Percentiles rank a stretch among this genome's conserved stretches.
phyloP scores from a whole-genome alignment of 352 stramenopile genomes.

The Achlya hypogyna region DNA sequence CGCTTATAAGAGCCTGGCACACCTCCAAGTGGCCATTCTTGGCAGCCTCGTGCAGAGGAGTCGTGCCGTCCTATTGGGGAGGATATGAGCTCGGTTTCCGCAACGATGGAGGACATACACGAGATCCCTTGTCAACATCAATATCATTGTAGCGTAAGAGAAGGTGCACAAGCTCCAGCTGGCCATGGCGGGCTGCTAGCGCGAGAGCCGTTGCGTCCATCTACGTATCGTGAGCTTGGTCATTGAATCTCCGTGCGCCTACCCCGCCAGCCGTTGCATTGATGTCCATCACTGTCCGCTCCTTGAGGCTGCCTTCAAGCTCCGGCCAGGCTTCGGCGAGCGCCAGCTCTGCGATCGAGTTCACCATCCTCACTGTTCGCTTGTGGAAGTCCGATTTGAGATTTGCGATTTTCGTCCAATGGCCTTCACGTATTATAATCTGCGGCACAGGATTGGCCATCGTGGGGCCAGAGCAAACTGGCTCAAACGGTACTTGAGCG shows the following conservation, averaged over 20 bases:
- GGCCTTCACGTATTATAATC: not conserved
- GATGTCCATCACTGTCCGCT: not conserved
- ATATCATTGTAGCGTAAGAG: not conserved
- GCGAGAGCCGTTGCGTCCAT: slow-evolving; percentile 1
- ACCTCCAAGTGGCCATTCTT: slow-evolving; percentile 12
- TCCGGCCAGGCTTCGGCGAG: slow-evolving; percentile 1
- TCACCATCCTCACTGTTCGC: not conserved
- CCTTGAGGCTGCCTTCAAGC: not conserved
- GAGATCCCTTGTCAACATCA: slow-evolving; percentile 3
- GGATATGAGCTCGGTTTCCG: not conserved
- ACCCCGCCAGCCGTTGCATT: slow-evolving; percentile 6
- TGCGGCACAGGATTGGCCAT: not conserved
- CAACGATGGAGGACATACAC: not conserved
- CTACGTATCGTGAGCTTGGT: not conserved
- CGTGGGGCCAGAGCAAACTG: not conserved
- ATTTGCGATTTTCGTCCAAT: not conserved
- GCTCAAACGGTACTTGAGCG: not conserved
- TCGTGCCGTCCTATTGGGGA: not conserved
- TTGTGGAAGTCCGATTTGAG: not conserved
- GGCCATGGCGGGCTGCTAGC: not conserved
- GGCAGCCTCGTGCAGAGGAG: slow-evolving; percentile 9
- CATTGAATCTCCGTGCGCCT: not conserved
- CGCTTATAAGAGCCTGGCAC: not conserved
- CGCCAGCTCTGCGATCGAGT: slow-evolving; percentile 10
- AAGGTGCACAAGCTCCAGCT: slow-evolving; percentile 1